Evolutionary conservation across 208 protist species (phyloP), one percentile per base, ranked within the genome.

Genomic region (Leishmania gerbilli): DNA sequence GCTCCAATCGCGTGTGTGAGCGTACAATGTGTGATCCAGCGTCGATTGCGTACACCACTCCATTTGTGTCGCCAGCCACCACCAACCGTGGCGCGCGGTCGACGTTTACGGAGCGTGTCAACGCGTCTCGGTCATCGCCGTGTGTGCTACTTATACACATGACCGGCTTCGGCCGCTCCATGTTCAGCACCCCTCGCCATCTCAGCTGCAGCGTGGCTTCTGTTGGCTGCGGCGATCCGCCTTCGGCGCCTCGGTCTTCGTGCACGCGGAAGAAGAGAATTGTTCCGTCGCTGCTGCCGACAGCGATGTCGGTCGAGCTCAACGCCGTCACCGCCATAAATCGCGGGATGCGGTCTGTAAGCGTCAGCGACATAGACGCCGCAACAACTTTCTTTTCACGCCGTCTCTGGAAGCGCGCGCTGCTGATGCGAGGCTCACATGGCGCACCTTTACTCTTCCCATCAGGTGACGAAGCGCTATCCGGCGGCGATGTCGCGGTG

Each of bases 261-360:
- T 24, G 11, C 11, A 89, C 24, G 6, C 9, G 34, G 68, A 89
- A 93, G 42, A 91, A 76, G 1, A 86, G 76, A 56, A 96, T 31
- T 11, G 69, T 84, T 21, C 86, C 93, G 76, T 95, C 93, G 81
- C 93, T 96, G 85, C 89, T 79, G 76, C 93, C 93, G 0, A 95
- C 88, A 3, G 89, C 77, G 31, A 95, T 64, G 17, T 80, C 56
- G 3, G 79, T 71, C 34, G 72, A 24, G 11, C 42, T 71, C 60
- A 83, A 31, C n/a, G 80, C 74, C n/a, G 86, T 84, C 3, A 94
- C 88, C 15, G 84, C 87, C 51, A 96, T 87, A 67, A 89, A 92
- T 0, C 93, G 91, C 2, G 93, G 80, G 69, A 94, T 84, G 42
- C 87, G 78, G 42, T 88, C 87, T 60, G 77, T 79, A 27, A 79